Percentiles rank a stretch among this genome's conserved stretches.
Conservation (phyloP, 2,329 filamentous ascomycete genomes). For the Verticillium alfalfae region DNA sequence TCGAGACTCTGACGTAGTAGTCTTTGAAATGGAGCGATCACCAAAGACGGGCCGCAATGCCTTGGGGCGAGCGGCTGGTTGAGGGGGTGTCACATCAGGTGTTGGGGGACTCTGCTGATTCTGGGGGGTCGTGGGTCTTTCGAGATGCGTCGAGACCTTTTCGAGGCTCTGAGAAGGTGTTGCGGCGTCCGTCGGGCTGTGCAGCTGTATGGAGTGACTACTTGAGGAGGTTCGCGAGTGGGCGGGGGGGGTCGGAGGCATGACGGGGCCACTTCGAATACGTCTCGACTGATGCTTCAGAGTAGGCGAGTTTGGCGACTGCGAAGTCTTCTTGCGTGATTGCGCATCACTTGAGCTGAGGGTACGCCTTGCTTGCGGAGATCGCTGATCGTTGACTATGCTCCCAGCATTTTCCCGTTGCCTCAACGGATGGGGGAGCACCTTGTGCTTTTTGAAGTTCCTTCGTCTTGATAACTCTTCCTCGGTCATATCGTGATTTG, state of each 20-base stretch:
- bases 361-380: slow-evolving; percentile 1
- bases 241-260: slow-evolving; percentile 59
- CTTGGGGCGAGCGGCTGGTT: slow-evolving; percentile 36
- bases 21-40: slow-evolving; percentile 45
- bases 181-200: slow-evolving; percentile 33
- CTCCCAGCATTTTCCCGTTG: slow-evolving; percentile 1
- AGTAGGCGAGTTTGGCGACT: slow-evolving; percentile 29
- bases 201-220: slow-evolving; percentile 36
- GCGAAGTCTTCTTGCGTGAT: slow-evolving; percentile 18
- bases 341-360: neutral
- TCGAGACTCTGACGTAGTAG: slow-evolving; percentile 51
- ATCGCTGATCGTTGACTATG: neutral
- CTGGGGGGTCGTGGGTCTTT: slow-evolving; percentile 52
- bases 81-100: slow-evolving; percentile 69
- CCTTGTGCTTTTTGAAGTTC: slow-evolving; percentile 42
- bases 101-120: slow-evolving; percentile 66
- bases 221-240: slow-evolving; percentile 54
- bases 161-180: slow-evolving; percentile 31
- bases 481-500: slow-evolving; percentile 17
- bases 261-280: slow-evolving; percentile 38
- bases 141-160: slow-evolving; percentile 21
- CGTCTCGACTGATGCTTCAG: slow-evolving; percentile 35
- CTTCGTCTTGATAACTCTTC: slow-evolving; percentile 22
- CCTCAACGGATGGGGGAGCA: slow-evolving; percentile 28
- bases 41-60: slow-evolving; percentile 38